Evolutionary conservation across 2,329 filamentous ascomycete species (phyloP).

Genomic region (Rhynchosporium agropyri): DNA sequence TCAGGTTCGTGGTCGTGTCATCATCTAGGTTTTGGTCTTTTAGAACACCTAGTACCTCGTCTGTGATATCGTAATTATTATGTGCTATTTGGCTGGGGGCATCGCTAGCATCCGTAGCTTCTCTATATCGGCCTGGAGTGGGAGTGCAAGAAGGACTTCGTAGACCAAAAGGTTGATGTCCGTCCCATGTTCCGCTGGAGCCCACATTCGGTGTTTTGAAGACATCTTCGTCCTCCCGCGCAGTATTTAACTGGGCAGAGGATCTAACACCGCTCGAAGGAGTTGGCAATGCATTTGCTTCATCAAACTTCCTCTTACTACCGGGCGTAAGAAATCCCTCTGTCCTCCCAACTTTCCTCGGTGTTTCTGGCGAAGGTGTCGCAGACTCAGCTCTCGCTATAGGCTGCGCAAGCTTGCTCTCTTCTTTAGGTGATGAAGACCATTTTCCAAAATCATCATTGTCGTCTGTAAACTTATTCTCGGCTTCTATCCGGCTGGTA

Average conservation of each 20-base stretch:
- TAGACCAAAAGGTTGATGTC: slow-evolving; percentile 30
- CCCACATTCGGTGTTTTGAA: slow-evolving; percentile 30
- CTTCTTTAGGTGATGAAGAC: slow-evolving; percentile 33
- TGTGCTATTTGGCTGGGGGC: not conserved
- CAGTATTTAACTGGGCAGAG: slow-evolving; percentile 5
- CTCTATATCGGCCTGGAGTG: slow-evolving; percentile 34
- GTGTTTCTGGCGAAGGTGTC: slow-evolving; percentile 33
- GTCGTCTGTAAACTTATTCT: slow-evolving; percentile 29
- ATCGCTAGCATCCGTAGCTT: slow-evolving; percentile 21
- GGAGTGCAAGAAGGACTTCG: slow-evolving; percentile 36
- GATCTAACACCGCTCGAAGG: slow-evolving; percentile 29
- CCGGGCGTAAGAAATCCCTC: slow-evolving; percentile 33
- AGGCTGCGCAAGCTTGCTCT: slow-evolving; percentile 27
- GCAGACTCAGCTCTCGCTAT: slow-evolving; percentile 19
- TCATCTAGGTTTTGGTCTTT: slow-evolving; percentile 47
- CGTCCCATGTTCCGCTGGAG: slow-evolving; percentile 34
- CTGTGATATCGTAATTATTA: slow-evolving; percentile 45
- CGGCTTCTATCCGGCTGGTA: slow-evolving; percentile 24
- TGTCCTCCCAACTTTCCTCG: slow-evolving; percentile 34
- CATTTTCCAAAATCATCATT: slow-evolving; percentile 39
- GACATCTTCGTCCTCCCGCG: slow-evolving; percentile 29
- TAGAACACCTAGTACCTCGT: slow-evolving; percentile 55
- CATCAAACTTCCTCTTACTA: slow-evolving; percentile 38
- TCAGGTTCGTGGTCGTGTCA: slow-evolving; percentile 45
- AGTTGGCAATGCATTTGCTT: slow-evolving; percentile 35